phyloP scores from a whole-genome alignment of 371 early-diverging fungal species.

The Mortierella sp. region DNA sequence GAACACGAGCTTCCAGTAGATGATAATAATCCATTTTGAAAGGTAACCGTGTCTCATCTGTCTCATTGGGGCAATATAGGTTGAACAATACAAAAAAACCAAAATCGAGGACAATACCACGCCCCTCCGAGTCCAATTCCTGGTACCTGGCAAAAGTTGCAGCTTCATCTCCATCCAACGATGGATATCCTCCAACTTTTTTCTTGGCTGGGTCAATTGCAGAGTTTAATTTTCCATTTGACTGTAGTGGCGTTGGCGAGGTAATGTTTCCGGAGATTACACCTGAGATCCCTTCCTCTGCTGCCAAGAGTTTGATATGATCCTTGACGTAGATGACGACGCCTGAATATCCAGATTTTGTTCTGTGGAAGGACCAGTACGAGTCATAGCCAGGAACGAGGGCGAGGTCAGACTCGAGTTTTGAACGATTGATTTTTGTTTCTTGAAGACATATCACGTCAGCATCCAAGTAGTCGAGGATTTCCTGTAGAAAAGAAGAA shows the following conservation, averaged over 20 bases:
- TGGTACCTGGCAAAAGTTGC: slow-evolving; percentile 56
- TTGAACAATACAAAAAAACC: slow-evolving; percentile 84
- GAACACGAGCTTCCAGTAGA: slow-evolving; percentile 67
- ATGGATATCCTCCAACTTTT: slow-evolving; percentile 28
- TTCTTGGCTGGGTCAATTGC: slow-evolving; percentile 2
- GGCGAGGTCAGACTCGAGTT: slow-evolving; percentile 71
- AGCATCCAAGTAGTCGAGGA: slow-evolving; percentile 70
- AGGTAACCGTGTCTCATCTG: slow-evolving; percentile 65
- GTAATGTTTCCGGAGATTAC: slow-evolving; percentile 42
- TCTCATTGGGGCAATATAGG: slow-evolving; percentile 84
- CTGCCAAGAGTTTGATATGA: slow-evolving; percentile 63
- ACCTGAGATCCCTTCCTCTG: slow-evolving; percentile 79
- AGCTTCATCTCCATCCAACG: slow-evolving; percentile 13
- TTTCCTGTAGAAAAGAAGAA: slow-evolving; percentile 44
- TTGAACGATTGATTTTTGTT: slow-evolving; percentile 75
- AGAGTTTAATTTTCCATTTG: not conserved
- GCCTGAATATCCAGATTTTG: slow-evolving; percentile 80
- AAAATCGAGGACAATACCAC: slow-evolving; percentile 86
- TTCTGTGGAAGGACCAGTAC: slow-evolving; percentile 76
- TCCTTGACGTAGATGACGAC: slow-evolving; percentile 79
- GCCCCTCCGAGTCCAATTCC: slow-evolving; percentile 81
- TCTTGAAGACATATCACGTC: slow-evolving; percentile 90
- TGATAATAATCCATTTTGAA: slow-evolving; percentile 78
- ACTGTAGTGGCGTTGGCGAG: not conserved
- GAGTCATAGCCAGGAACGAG: slow-evolving; percentile 81